Base-by-base conservation (phyloP, 345 rosid species). In the Eucalyptus decipiens region DNA sequence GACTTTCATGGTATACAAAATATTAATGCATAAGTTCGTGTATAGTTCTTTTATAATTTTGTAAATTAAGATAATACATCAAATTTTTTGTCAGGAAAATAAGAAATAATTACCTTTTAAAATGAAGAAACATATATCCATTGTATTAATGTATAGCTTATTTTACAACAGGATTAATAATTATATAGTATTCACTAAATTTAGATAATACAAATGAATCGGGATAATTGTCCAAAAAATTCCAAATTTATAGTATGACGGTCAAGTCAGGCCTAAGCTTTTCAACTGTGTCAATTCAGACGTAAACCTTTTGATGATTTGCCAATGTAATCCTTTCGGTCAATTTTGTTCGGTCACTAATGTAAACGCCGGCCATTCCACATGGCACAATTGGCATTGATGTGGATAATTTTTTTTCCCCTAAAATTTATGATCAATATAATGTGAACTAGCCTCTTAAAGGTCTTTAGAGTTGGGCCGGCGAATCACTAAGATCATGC, bases 271-370 rank as follows among this genome's bases (percentile, higher is more conserved):
- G 11, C 8, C 1, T 2, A 56, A 56, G 23, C 5, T 8, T 56
- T 56, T 23, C 1, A 56, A 9, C 1, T 56, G 6, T 56, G 3
- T 0, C 0, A 23, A 56, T 56, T 23, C 1, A 56, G 1, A 21
- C 6, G 1, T 56, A 56, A 56, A 8, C 28, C 1, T 1, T 56
- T 56, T 56, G 3, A 23, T 6, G 1, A 56, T 56, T 56, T 56
- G 5, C 0, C 26, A 56, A 56, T 56, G 0, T 56, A 56, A 56
- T 56, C 28, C 0, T 56, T 56, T 24, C 0, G 13, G 28, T 56
- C 3, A 56, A 23, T 56, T 56, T 56, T 56, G 5, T 21, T 6
- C 11, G 1, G 13, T 56, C 0, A 1, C 6, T 0, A 0, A 54
- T 9, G 60, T 54, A 23, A 54, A 54, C 0, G 28, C 28, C 3